These are phyloP conservation scores for Chrysophaeum taylorii DNA, from an alignment of 352 stramenopile species.

Conservation along the genomic window DNA sequence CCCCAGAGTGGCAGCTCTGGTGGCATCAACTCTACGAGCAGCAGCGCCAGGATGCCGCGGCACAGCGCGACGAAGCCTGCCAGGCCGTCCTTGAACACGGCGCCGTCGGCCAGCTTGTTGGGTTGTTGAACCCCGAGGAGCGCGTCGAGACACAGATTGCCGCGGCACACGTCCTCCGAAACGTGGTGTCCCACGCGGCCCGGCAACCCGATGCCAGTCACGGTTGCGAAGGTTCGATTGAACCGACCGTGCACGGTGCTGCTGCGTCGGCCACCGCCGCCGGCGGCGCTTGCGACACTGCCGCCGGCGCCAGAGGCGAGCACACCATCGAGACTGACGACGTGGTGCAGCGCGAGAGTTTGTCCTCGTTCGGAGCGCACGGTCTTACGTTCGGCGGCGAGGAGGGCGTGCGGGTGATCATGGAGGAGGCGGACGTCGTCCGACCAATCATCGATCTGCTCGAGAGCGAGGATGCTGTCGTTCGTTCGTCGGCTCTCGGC, in stretches of 20 bases:
- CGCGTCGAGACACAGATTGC: background rate
- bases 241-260: no score
- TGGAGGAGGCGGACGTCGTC: background rate
- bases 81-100: background rate
- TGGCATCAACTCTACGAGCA: no score
- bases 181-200: background rate
- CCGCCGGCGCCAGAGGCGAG: no score
- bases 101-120: background rate
- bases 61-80: background rate
- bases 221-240: no score
- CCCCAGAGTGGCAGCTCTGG: no score
- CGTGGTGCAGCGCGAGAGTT: no score
- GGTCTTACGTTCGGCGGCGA: background rate
- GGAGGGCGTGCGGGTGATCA: background rate
- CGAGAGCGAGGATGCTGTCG: background rate
- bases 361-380: background rate
- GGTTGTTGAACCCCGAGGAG: background rate
- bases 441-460: background rate
- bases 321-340: background rate
- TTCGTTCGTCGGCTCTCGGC: background rate
- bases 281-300: no score
- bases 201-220: background rate
- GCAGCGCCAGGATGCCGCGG: no score
- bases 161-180: background rate
- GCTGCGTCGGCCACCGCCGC: background rate